Conservation (phyloP, 352 stramenopile species). For the Blastocystis sp. region DNA sequence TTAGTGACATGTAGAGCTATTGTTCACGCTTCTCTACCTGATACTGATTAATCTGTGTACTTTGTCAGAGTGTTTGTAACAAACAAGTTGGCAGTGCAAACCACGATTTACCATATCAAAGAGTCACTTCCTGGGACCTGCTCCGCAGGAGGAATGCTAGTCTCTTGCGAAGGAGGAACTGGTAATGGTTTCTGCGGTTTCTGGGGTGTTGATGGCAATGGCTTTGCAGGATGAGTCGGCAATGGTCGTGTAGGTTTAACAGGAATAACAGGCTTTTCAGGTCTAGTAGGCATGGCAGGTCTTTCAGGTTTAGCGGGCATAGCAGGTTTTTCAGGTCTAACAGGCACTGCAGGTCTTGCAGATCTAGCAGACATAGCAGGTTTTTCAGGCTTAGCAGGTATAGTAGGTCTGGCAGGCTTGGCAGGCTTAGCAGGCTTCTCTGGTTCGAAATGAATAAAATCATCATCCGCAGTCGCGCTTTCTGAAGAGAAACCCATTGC, state of each 20-base stretch:
- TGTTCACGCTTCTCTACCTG: conserved; percentile 5
- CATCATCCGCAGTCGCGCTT: background rate
- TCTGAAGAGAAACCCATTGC: background rate
- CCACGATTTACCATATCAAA: background rate
- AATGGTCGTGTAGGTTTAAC: background rate
- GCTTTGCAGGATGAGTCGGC: background rate
- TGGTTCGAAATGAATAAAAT: background rate
- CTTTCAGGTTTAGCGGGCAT: background rate
- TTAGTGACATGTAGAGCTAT: background rate
- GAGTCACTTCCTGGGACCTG: background rate
- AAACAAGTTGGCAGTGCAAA: background rate
- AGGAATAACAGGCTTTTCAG: background rate
- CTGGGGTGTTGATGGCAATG: background rate
- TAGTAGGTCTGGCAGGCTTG: background rate
- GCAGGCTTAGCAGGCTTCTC: background rate
- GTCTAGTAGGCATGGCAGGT: background rate
- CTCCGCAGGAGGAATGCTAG: too few relatives aligned
- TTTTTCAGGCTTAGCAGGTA: background rate
- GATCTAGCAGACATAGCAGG: background rate
- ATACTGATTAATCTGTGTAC: conserved; percentile 7
- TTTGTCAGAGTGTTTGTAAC: background rate
- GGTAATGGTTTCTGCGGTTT: background rate
- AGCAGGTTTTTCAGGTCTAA: background rate
- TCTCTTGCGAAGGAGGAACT: background rate
- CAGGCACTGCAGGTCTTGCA: background rate